Evolutionary conservation across 768 basidiomycete species (phyloP).

Genomic region (Russula compacta): DNA sequence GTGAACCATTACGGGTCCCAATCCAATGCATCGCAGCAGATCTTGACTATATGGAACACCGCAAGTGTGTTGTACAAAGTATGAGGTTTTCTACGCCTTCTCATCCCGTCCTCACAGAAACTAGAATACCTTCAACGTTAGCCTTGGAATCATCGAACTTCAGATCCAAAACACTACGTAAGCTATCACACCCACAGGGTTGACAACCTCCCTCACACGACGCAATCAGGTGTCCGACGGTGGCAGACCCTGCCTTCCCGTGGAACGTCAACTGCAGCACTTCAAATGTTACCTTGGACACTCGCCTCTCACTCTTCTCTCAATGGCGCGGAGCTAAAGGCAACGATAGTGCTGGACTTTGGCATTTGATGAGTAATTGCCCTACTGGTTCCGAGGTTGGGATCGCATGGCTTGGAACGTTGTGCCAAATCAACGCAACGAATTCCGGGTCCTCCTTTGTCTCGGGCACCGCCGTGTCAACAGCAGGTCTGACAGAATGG

Average conservation of each 20-base stretch:
- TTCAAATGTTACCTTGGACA: constrained; percentile 46
- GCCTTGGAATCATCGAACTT: constrained; percentile 74
- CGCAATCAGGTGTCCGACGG: constrained; percentile 47
- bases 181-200: constrained; percentile 16
- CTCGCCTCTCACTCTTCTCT: constrained; percentile 69
- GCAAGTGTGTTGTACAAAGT: constrained; percentile 66
- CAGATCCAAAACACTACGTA: constrained; percentile 55
- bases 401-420: constrained; percentile 79
- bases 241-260: constrained; percentile 40
- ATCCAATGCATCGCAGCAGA: constrained; percentile 61
- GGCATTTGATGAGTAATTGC: constrained; percentile 85
- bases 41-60: constrained; percentile 74
- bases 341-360: constrained; percentile 69
- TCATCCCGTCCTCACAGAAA: background rate
- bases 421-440: constrained; percentile 51
- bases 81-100: constrained; percentile 6
- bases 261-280: constrained; percentile 70
- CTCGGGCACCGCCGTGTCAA: constrained; percentile 77
- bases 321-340: constrained; percentile 71
- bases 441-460: constrained; percentile 43
- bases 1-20: constrained; percentile 51
- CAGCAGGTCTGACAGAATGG: constrained; percentile 69
- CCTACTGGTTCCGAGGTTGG: constrained; percentile 76
- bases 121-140: constrained; percentile 71
- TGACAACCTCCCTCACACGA: background rate